Base-by-base conservation (phyloP, 306 rosid genomes). In the Vigna reflexopilosa region DNA sequence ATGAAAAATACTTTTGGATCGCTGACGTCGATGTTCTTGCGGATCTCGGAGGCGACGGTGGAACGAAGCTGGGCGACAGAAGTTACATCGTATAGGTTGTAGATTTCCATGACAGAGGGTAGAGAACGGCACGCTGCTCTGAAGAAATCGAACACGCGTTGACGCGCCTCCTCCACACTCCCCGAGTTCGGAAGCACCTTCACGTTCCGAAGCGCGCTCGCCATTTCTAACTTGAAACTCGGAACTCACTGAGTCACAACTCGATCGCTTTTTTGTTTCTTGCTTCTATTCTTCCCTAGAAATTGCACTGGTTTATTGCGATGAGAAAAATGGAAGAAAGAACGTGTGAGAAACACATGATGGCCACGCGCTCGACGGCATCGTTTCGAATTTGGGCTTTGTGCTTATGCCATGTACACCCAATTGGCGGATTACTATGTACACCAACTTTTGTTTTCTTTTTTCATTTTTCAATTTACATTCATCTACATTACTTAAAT, bases 151-250 rank as follows among this genome's bases (percentile, higher is more conserved):
- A 95, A 91, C 1, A 95, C 93, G 19, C 90, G 85, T 3, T 55
- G 83, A 76, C 93, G 79, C n/a, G 99, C 99, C 62, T 95, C 99
- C 22, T 85, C 98, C 13, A 95, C 67, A 63, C 48, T 89, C 61
- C 76, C 93, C 2, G 99, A 95, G 87, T 92, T 91, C 16, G 99
- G 97, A 10, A 91, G 89, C 44, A 95, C 99, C 81, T 91, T 95
- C 86, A 89, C 84, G 77, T 42, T 74, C 44, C 90, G 85, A 15
- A 84, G 74, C 56, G 75, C 80, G 24, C 79, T 84, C 78, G 97
- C 77, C 98, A 92, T 94, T 38, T 7, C 78, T 48, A 80, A 48
- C 72, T 4, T 67, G 26, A n/a, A 17, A 7, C 24, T 50, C 20
- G 34, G 4, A 42, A 42, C 87, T 66, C 83, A 38, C 57, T 28